Evolutionary conservation across 2,329 filamentous ascomycete species (phyloP), one percentile per base, ranked within the genome.

Genomic region (Cytospora piceae): DNA sequence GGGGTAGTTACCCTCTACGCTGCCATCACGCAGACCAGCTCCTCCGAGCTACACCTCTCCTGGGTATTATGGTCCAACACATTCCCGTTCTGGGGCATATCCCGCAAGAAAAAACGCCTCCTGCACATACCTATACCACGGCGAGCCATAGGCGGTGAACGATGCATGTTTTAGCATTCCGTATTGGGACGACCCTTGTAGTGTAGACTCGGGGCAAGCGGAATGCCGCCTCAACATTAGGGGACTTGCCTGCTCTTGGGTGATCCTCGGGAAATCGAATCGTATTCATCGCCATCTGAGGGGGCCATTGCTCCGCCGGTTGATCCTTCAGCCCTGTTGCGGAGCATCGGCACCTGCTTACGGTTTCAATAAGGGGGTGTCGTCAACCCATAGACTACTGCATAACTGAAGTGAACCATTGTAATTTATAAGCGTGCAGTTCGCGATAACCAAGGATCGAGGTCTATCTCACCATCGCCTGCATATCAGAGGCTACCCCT

Each of bases 291-390:
- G 27, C 27, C 14, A 20, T 42, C 39, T 17, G 39, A 29, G 39
- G 39, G 39, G 54, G 39, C 52, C 39, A 42, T 42, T 56, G 52
- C 60, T 53, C 29, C 37, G 49, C 34, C 22, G 32, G 29, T 24
- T 20, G 51, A 53, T 46, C 52, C n/a, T 51, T 62, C 60, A 63
- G 60, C 60, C 53, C 60, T 63, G 60, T 51, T 57, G 39, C 32
- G 60, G 60, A 57, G 60, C 29, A 34, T 14, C 14, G 9, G 6
- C 22, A 53, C 11, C 24, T n/a, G 49, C 27, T 34, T 57, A 29
- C 37, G n/a, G n/a, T 55, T 8, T 24, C 53, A 56, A 46, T 20
- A 15, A 53, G 37, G 29, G 37, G 53, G 60, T 42, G 22, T 31
- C 39, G n/a, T 31, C 52, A 62, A 49, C 27, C 34, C 60, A 51